Conservation (phyloP, 768 basidiomycete genomes). For the Russula lepida region DNA sequence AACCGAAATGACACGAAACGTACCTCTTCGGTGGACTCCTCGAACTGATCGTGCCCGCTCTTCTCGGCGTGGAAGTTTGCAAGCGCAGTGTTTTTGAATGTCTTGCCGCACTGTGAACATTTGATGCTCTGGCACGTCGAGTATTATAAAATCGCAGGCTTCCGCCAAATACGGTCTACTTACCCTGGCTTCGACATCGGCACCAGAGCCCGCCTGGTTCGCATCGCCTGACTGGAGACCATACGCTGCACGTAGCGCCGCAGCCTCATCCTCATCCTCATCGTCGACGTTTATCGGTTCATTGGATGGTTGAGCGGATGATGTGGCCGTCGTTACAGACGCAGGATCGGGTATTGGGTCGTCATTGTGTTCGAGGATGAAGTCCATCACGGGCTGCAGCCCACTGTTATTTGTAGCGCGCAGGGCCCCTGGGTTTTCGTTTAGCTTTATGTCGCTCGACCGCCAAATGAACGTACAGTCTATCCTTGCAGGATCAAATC, state of each 20-base stretch:
- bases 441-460: not conserved
- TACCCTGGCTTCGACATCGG: conserved; percentile 61
- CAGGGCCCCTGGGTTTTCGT: conserved; percentile 61
- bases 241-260: too few species aligned
- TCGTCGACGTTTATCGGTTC: conserved; percentile 52
- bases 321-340: conserved; percentile 27
- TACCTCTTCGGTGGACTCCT: conserved; percentile 92
- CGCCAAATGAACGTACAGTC: conserved; percentile 53
- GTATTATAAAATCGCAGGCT: not conserved
- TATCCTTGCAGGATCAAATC: conserved; percentile 75
- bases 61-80: conserved; percentile 93
- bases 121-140: conserved; percentile 56
- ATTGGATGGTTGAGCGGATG: conserved; percentile 19
- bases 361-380: conserved; percentile 72
- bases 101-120: conserved; percentile 77
- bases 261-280: conserved; percentile 68
- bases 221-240: conserved; percentile 34
- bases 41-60: conserved; percentile 91
- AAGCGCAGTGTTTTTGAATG: conserved; percentile 77
- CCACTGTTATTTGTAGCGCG: conserved; percentile 78
- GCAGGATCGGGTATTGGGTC: conserved; percentile 57
- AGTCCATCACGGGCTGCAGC: conserved; percentile 87
- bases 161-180: conserved; percentile 12
- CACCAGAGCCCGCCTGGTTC: conserved; percentile 23
- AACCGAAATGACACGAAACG: conserved; percentile 9